Conservation (phyloP, 1,139 yeast genomes). For the Suhomyces choctaworum region DNA sequence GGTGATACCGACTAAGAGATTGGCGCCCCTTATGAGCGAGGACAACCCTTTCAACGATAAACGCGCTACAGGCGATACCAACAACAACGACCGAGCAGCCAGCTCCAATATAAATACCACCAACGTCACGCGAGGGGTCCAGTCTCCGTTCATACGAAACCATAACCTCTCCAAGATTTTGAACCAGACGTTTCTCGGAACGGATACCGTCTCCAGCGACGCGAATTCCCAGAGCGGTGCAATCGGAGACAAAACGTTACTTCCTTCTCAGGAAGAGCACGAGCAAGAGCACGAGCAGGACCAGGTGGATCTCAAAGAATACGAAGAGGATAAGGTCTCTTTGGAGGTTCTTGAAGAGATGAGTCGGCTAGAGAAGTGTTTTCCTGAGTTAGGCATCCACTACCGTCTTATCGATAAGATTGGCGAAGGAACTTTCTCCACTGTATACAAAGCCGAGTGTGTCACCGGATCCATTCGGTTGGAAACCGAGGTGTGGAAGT, state of each 20-base stretch:
- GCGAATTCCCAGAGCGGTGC: slow-evolving; percentile 2
- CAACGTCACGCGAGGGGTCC: slow-evolving; percentile 1
- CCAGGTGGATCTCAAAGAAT: slow-evolving; percentile 2
- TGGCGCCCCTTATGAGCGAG: slow-evolving; percentile 13
- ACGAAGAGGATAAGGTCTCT: slow-evolving; percentile 47
- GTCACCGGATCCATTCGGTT: slow-evolving; percentile 43
- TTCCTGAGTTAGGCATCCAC: slow-evolving; percentile 58
- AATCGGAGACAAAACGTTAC: slow-evolving; percentile 10
- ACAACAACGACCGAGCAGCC: slow-evolving; percentile 2
- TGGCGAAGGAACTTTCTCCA: slow-evolving; percentile 94
- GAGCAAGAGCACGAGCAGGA: background rate
- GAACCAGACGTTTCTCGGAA: slow-evolving; percentile 6
- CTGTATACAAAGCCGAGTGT: slow-evolving; percentile 88
- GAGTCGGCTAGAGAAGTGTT: slow-evolving; percentile 58
- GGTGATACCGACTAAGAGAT: slow-evolving; percentile 7
- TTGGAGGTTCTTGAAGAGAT: slow-evolving; percentile 66
- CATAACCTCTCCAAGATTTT: slow-evolving; percentile 16
- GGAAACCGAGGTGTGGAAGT: slow-evolving; percentile 46
- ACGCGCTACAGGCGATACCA: slow-evolving; percentile 4
- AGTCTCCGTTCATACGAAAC: slow-evolving; percentile 16
- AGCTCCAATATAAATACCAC: background rate
- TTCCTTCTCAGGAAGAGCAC: background rate
- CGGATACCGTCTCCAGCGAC: slow-evolving; percentile 11
- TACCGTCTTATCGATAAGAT: slow-evolving; percentile 78
- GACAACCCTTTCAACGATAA: slow-evolving; percentile 26